Evolutionary conservation across 495 filamentous ascomycete species (phyloP), one percentile per base, ranked within the genome.

Genomic region (Podospora bellae-mahoneyi): DNA sequence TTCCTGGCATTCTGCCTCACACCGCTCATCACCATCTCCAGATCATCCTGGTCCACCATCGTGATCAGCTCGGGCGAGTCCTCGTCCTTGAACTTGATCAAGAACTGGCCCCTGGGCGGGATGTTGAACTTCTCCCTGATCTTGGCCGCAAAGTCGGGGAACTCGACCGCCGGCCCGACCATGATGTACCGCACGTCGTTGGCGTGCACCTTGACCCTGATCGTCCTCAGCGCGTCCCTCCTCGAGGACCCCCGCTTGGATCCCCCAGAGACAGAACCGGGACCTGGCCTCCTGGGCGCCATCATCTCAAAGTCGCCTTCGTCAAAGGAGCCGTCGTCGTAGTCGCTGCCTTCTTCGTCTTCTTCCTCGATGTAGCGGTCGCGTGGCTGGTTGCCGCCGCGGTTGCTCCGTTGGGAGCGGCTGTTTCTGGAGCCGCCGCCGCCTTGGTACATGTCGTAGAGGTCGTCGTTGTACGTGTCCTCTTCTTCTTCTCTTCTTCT

Each of bases 111-210:
- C 60, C 85, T 82, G 53, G 84, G 82, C 63, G 82, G 79, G 64
- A 97, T 79, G 28, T 85, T 87, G 69, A 97, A 97, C 80, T 99
- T 99, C 64, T 91, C 88, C 61, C 90, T 84, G 66, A 99, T 90
- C 64, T 86, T 86, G 56, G 85, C 85, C 59, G 91, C 87, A 48
- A 98, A 89, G 54, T 93, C 92, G 2, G 82, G 78, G 76, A 91
- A 97, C 67, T 85, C 85, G n/a, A 94, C 82, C 9, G 84, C 85
- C 39, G 89, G 83, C 19, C 84, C 86, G 66, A 97, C 88, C 84
- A 97, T 92, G 68, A 99, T 91, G 80, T 96, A 97, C 57, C 95
- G 88, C n/a, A 91, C 96, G 74, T 99, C 95, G 56, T 93, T 92
- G 3, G 83, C 80, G 75, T 98, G 96, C 3, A 95, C 93, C 80